Evolutionary conservation across 768 basidiomycete species (phyloP).

Genomic region (Galerina marginata): DNA sequence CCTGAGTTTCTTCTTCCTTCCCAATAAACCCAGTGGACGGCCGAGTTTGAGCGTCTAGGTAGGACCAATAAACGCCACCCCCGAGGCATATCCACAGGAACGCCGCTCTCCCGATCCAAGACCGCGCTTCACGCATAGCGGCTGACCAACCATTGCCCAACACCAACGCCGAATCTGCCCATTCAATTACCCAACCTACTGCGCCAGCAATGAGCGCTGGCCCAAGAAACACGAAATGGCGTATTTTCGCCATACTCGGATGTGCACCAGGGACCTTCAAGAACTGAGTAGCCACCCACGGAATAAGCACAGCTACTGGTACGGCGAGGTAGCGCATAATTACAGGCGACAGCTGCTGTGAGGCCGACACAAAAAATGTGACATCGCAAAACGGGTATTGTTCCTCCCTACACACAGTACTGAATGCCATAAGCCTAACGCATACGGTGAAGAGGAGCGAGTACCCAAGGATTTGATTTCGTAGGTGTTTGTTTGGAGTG

Average conservation of each 20-base stretch:
- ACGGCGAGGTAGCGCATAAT: slow-evolving; percentile 63
- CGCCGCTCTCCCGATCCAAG: slow-evolving; percentile 63
- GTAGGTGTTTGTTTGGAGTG: slow-evolving; percentile 72
- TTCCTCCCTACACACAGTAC: slow-evolving; percentile 94
- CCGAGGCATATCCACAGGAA: slow-evolving; percentile 56
- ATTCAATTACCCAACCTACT: slow-evolving; percentile 83
- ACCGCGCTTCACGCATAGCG: slow-evolving; percentile 56
- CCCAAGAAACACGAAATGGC: slow-evolving; percentile 63
- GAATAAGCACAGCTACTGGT: slow-evolving; percentile 58
- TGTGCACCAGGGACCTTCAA: slow-evolving; percentile 75
- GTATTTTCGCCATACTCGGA: slow-evolving; percentile 68
- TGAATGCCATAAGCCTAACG: slow-evolving; percentile 76
- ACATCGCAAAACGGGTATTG: slow-evolving; percentile 89
- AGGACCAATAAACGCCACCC: slow-evolving; percentile 72
- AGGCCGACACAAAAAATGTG: slow-evolving; percentile 84
- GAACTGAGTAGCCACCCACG: slow-evolving; percentile 59
- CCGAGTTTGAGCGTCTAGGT: slow-evolving; percentile 76
- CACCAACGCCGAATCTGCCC: slow-evolving; percentile 62
- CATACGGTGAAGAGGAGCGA: slow-evolving; percentile 67
- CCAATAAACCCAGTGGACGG: slow-evolving; percentile 20
- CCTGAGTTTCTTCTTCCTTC: not conserved
- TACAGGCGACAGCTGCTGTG: slow-evolving; percentile 67
- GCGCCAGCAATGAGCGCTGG: slow-evolving; percentile 64
- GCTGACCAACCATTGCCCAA: slow-evolving; percentile 44
- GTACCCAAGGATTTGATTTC: slow-evolving; percentile 81